Conservation (phyloP, 2,329 filamentous ascomycete species). For the Stemphylium beticola region DNA sequence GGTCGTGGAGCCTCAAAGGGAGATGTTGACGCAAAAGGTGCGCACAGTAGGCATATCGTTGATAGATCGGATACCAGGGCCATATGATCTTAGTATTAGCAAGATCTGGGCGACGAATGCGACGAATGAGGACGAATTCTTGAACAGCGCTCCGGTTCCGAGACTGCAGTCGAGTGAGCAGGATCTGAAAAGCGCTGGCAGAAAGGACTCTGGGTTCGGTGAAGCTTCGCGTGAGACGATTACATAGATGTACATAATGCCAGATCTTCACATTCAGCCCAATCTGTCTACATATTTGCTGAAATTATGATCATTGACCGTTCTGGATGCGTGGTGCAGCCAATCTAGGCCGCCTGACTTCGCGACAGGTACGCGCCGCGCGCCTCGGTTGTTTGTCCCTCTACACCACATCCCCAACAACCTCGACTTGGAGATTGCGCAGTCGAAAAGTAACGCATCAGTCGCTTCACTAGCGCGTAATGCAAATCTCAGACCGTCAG, state of each 20-base stretch:
- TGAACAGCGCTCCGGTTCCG: conserved; percentile 32
- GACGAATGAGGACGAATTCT: conserved; percentile 43
- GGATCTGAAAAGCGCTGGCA: conserved; percentile 25
- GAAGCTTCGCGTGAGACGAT: conserved; percentile 14
- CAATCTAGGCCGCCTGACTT: conserved; percentile 13
- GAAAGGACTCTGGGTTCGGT: conserved; percentile 21
- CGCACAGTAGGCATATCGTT: conserved; percentile 84
- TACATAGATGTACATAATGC: conserved; percentile 14
- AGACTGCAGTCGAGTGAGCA: conserved; percentile 23
- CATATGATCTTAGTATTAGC: conserved; percentile 85
- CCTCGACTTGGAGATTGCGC: not conserved
- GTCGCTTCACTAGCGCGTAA: not conserved
- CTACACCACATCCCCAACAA: conserved; percentile 17
- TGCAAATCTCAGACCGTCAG: not conserved
- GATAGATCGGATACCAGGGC: conserved; percentile 86
- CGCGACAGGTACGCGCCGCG: conserved; percentile 26
- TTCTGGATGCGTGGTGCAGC: not conserved
- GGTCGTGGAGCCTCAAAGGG: conserved; percentile 90
- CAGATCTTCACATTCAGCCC: not conserved
- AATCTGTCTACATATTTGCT: not conserved
- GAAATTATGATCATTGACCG: not conserved
- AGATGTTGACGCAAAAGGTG: conserved; percentile 85
- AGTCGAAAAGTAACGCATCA: not conserved
- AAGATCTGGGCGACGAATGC: conserved; percentile 90
- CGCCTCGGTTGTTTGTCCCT: conserved; percentile 25